phyloP scores from a whole-genome alignment of 352 stramenopile genomes.

The Globisporangium cederbergense region DNA sequence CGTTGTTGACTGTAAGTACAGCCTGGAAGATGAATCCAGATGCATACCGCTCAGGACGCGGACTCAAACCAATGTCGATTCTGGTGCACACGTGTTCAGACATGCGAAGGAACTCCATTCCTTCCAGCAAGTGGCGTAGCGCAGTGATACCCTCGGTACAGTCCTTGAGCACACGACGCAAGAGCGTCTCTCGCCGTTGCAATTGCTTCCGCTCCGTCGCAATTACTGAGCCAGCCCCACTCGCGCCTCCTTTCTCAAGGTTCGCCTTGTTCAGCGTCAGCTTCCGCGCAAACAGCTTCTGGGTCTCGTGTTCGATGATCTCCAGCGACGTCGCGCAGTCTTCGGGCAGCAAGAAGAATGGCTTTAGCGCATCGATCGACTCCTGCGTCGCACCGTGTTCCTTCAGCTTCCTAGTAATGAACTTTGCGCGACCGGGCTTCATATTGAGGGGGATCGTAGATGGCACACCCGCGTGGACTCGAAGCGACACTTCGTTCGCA shows the following conservation, averaged over 20 bases:
- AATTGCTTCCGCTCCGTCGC: constrained; percentile 42
- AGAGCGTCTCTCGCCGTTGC: constrained; percentile 61
- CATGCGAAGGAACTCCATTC: constrained; percentile 64
- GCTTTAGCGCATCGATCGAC: constrained; percentile 53
- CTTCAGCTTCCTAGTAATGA: constrained; percentile 66
- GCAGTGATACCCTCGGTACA: constrained; percentile 60
- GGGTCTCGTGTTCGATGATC: constrained; percentile 60
- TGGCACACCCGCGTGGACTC: constrained; percentile 54
- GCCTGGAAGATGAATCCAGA: constrained; percentile 86
- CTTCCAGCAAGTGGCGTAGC: constrained; percentile 62
- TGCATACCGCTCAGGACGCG: constrained; percentile 68
- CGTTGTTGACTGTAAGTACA: constrained; percentile 41
- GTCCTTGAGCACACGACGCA: constrained; percentile 69
- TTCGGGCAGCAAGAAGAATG: constrained; percentile 75
- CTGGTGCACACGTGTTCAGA: constrained; percentile 56
- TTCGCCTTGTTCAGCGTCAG: constrained; percentile 25
- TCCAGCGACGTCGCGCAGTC: constrained; percentile 59
- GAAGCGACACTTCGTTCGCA: constrained; percentile 68
- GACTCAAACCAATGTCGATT: constrained; percentile 75
- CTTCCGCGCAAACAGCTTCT: constrained; percentile 56
- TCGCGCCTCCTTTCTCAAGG: constrained; percentile 10
- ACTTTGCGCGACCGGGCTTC: constrained; percentile 71
- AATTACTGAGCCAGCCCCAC: constrained; percentile 1
- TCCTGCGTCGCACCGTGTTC: constrained; percentile 48
- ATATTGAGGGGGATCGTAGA: constrained; percentile 57